Conservation (phyloP, 345 rosid genomes). For the Hevea brasiliensis region DNA sequence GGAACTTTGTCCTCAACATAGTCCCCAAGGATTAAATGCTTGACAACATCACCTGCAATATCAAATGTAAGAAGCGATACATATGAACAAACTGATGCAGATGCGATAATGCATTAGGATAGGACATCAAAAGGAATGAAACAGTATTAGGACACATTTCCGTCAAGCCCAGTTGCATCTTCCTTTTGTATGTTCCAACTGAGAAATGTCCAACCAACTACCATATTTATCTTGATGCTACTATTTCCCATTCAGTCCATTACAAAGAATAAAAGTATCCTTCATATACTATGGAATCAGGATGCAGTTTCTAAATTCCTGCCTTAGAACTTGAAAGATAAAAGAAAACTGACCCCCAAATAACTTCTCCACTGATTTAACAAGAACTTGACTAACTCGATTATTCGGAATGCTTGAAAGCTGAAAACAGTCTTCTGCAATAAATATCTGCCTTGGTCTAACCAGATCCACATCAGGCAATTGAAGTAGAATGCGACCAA, state of each 20-base stretch:
- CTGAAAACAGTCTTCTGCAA: slow-evolving; percentile 73
- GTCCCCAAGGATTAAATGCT: slow-evolving; percentile 57
- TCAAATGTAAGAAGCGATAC: background rate
- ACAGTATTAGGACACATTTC: background rate
- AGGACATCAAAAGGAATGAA: background rate
- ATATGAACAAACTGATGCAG: background rate
- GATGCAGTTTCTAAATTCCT: background rate
- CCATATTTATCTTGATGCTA: background rate
- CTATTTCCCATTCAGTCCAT: background rate
- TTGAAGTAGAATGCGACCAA: slow-evolving; percentile 63
- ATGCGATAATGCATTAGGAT: background rate
- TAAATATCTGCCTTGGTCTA: slow-evolving; percentile 51
- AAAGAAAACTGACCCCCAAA: slow-evolving; percentile 51
- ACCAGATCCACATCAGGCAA: slow-evolving; percentile 32
- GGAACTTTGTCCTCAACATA: slow-evolving; percentile 61
- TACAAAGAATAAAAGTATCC: background rate
- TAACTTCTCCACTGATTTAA: slow-evolving; percentile 53
- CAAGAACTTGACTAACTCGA: slow-evolving; percentile 47
- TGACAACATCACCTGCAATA: slow-evolving; percentile 49
- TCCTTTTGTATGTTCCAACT: background rate
- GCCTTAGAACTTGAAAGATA: background rate
- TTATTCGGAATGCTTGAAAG: slow-evolving; percentile 60
- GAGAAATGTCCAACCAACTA: background rate
- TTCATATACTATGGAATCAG: background rate
- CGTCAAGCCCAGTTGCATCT: background rate